phyloP scores from a whole-genome alignment of 169 alveolate genomes.

The Eimeria nieschulzi region DNA sequence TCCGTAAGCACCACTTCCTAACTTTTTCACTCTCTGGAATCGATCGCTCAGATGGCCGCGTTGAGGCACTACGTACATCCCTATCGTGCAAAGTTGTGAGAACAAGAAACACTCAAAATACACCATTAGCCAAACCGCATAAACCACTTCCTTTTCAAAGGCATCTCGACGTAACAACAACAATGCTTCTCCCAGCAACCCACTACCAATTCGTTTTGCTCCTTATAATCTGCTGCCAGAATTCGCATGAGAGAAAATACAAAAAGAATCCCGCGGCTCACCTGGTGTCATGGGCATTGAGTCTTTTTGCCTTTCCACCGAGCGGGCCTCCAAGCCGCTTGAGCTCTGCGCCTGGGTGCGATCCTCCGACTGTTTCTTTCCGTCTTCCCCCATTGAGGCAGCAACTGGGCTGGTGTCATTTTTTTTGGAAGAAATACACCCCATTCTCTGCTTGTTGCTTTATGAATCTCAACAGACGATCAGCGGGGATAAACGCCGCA shows the following conservation, averaged over 20 bases:
- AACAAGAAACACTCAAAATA: background rate
- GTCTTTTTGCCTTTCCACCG: background rate
- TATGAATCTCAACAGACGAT: background rate
- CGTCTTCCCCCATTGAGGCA: background rate
- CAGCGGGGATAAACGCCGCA: background rate
- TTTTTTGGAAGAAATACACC: background rate
- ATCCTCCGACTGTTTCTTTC: background rate
- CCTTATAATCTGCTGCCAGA: no score
- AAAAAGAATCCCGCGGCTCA: background rate
- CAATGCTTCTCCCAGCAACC: no score
- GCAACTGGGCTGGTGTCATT: background rate
- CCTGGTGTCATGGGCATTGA: slow-evolving; percentile 31
- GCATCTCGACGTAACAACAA: no score
- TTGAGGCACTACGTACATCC: slow-evolving; percentile 73
- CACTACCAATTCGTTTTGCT: no score
- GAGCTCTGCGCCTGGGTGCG: slow-evolving; percentile 20
- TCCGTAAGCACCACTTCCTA: slow-evolving; percentile 95
- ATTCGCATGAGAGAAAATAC: no score
- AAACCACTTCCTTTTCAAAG: no score
- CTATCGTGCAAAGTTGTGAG: background rate
- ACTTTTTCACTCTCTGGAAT: slow-evolving; percentile 85
- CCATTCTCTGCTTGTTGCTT: background rate
- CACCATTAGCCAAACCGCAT: no score
- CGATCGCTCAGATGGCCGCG: slow-evolving; percentile 84
- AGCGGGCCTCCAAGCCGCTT: background rate